A percentile compares a stretch with the other conserved stretches of the same genome.
These are phyloP conservation scores for Chlorella sp. DNA, from an alignment of 139 green algal species.

Conservation along the genomic window DNA sequence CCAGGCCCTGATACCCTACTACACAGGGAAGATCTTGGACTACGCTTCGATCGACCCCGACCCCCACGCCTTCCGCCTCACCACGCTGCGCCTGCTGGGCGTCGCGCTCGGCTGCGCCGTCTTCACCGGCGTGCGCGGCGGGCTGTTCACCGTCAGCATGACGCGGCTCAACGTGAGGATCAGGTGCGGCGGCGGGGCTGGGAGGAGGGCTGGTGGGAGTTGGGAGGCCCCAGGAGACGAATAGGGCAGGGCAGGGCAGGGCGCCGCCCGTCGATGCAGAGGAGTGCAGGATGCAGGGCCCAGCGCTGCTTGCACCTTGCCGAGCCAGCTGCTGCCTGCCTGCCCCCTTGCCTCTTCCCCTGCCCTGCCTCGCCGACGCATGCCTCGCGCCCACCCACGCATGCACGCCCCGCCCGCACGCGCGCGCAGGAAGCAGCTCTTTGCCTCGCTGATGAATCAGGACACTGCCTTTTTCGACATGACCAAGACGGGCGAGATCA, in stretches of 20 bases:
- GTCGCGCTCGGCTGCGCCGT: conserved; percentile 62
- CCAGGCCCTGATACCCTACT: conserved; percentile 77
- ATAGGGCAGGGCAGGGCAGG: no score
- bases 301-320: no score
- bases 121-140: conserved; percentile 72
- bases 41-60: conserved; percentile 75
- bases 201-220: no score
- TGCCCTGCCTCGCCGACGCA: no score
- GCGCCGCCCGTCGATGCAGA: no score
- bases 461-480: conserved; percentile 85
- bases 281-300: no score
- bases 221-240: no score
- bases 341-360: no score
- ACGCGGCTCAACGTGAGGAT: conserved; percentile 62
- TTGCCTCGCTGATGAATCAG: conserved; percentile 36
- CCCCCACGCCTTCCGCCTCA: conserved; percentile 46
- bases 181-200: no score
- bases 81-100: conserved; percentile 60
- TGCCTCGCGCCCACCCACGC: no score
- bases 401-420: no score
- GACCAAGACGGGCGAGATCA: conserved; percentile 61
- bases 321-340: no score
- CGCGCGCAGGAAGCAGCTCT: conserved; percentile 21
- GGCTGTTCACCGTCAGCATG: conserved; percentile 71
- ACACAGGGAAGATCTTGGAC: conserved; percentile 77